Conservation (phyloP, 2,329 filamentous ascomycete species). For the Ceratocystis cubensis region DNA sequence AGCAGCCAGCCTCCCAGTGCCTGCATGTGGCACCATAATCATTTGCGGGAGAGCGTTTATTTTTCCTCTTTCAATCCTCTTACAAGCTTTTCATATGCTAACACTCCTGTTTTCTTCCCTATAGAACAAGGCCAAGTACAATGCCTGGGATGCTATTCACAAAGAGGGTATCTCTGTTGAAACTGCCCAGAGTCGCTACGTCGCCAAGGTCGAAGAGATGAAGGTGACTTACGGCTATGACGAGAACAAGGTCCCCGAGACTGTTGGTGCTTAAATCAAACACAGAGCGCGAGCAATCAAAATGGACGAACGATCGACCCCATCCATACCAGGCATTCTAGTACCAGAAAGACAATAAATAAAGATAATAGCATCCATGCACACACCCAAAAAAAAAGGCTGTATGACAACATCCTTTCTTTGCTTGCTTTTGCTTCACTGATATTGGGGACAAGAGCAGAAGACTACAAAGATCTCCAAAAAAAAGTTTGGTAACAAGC, state of each 20-base stretch:
- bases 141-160: constrained; percentile 59
- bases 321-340: not conserved
- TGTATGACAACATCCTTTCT: not conserved
- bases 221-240: constrained; percentile 59
- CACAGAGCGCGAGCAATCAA: not conserved
- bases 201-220: constrained; percentile 57
- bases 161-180: constrained; percentile 50
- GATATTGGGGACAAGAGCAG: too few species aligned
- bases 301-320: not conserved
- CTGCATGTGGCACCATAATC: not conserved
- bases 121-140: constrained; percentile 69
- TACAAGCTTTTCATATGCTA: not conserved
- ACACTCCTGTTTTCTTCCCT: constrained; percentile 1
- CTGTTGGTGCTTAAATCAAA: constrained; percentile 31
- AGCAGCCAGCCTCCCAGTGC: not conserved
- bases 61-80: not conserved
- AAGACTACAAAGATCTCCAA: too few species aligned
- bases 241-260: constrained; percentile 49
- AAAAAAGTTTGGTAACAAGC: too few species aligned
- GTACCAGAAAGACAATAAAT: not conserved
- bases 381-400: not conserved
- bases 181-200: constrained; percentile 64
- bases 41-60: too few species aligned
- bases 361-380: not conserved
- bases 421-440: too few species aligned